These are phyloP conservation scores for Diaporthe sp. DNA, from an alignment of 2,329 filamentous ascomycete genomes.

Conservation along the genomic window DNA sequence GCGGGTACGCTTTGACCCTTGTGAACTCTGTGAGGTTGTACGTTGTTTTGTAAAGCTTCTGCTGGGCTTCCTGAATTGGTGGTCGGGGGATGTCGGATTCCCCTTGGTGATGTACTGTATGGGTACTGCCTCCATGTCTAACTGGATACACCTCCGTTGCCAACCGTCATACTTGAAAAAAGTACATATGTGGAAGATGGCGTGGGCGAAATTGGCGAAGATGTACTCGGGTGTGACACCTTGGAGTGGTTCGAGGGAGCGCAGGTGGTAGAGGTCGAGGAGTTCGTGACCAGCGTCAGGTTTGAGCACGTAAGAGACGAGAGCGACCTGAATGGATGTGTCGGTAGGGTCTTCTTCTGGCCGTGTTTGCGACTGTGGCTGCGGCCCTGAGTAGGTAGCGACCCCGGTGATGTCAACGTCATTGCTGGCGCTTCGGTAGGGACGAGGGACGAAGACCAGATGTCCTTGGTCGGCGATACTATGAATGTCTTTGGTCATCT, in stretches of 20 bases:
- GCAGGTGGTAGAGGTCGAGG: slow-evolving; percentile 17
- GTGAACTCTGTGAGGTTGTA: too few relatives aligned
- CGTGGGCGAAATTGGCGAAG: not conserved
- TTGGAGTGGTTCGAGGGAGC: slow-evolving; percentile 13
- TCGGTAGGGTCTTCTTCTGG: too few relatives aligned
- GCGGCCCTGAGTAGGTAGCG: too few relatives aligned
- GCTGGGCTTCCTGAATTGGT: too few relatives aligned
- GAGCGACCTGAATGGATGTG: not conserved
- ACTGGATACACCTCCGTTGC: too few relatives aligned
- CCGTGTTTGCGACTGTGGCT: not conserved
- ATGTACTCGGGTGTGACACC: not conserved
- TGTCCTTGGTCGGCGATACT: not conserved
- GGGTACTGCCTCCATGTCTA: too few relatives aligned
- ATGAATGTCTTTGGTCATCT: not conserved
- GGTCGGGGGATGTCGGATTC: too few relatives aligned
- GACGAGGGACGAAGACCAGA: too few relatives aligned
- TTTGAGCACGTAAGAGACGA: not conserved
- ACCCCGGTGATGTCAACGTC: too few relatives aligned
- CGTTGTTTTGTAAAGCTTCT: too few relatives aligned
- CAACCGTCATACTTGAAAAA: not conserved
- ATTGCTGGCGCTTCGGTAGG: not conserved
- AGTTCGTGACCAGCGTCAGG: not conserved
- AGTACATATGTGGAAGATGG: not conserved
- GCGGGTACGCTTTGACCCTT: too few relatives aligned
- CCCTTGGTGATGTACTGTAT: too few relatives aligned